phyloP scores from a whole-genome alignment of 2,329 filamentous ascomycete genomes.

The Diplodia scrobiculata region DNA sequence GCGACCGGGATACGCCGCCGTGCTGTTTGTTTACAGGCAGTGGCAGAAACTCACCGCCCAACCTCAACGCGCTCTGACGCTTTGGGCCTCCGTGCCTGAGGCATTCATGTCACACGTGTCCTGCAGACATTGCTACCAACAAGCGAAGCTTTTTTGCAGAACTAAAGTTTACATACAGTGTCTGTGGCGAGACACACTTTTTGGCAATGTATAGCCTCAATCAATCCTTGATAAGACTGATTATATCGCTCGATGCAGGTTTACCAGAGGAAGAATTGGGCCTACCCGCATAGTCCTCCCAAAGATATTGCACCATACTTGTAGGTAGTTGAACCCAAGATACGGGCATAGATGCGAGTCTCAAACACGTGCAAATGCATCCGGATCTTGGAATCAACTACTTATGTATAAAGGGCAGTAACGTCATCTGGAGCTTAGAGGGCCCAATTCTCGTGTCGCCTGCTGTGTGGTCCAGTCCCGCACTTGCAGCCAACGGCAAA shows the following conservation, averaged over 20 bases:
- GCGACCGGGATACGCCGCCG: slow-evolving; percentile 2
- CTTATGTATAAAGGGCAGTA: no score
- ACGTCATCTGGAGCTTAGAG: no score
- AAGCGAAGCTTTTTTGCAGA: neutral
- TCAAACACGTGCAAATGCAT: no score
- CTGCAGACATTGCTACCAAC: neutral
- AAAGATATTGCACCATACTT: no score
- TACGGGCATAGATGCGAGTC: no score
- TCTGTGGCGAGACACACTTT: neutral
- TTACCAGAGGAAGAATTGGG: neutral
- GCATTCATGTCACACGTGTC: neutral
- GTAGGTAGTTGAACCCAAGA: no score
- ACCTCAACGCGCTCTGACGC: neutral
- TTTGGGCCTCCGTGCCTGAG: neutral
- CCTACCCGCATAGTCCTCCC: no score
- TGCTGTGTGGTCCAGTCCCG: neutral
- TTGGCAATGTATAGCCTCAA: neutral
- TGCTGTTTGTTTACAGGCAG: slow-evolving; percentile 18
- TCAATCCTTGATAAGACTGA: neutral
- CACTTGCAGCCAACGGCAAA: no score
- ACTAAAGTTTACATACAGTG: neutral
- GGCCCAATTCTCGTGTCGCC: neutral
- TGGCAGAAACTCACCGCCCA: slow-evolving; percentile 3
- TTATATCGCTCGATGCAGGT: neutral
- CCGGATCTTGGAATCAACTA: no score